These are phyloP conservation scores for Rosa hybrid DNA, from an alignment of 331 rosid genomes.

Conservation along the genomic window DNA sequence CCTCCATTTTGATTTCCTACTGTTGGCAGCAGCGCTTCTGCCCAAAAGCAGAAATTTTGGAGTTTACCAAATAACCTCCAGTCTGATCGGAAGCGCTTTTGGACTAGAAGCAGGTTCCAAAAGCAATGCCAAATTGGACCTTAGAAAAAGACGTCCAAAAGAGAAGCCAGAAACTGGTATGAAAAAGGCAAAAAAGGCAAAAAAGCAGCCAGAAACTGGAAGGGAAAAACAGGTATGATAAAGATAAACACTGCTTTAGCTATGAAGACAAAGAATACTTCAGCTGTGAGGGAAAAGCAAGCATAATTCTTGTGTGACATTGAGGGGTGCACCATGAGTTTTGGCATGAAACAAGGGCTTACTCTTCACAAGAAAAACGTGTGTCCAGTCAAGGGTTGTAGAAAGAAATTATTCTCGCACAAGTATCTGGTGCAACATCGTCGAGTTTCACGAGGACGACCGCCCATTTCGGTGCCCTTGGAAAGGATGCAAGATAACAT, in stretches of 20 bases:
- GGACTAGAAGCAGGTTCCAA: no score
- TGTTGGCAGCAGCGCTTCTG: no score
- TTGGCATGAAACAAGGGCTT: slow-evolving; percentile 70
- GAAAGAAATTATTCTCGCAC: slow-evolving; percentile 91
- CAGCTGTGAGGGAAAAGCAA: slow-evolving; percentile 51
- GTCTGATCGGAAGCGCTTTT: no score
- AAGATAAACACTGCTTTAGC: slow-evolving; percentile 49
- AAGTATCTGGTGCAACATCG: slow-evolving; percentile 96
- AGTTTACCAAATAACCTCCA: no score
- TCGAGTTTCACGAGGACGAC: slow-evolving; percentile 88
- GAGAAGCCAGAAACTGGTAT: slow-evolving; percentile 50
- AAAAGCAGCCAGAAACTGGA: slow-evolving; percentile 47
- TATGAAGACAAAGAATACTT: slow-evolving; percentile 47
- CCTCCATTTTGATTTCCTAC: no score
- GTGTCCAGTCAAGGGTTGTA: slow-evolving; percentile 91
- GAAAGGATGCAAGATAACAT: slow-evolving; percentile 99
- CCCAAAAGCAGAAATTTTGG: no score
- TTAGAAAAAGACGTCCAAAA: slow-evolving; percentile 62
- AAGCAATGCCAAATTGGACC: slow-evolving; percentile 8
- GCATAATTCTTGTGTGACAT: slow-evolving; percentile 68
- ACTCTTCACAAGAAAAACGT: slow-evolving; percentile 67
- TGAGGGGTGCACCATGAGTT: slow-evolving; percentile 90
- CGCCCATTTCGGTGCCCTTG: slow-evolving; percentile 96
- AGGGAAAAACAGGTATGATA: slow-evolving; percentile 38
- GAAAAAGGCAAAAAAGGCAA: slow-evolving; percentile 56